Conservation (phyloP, 257 asterid genomes). For the Gentiana macrophylla region DNA sequence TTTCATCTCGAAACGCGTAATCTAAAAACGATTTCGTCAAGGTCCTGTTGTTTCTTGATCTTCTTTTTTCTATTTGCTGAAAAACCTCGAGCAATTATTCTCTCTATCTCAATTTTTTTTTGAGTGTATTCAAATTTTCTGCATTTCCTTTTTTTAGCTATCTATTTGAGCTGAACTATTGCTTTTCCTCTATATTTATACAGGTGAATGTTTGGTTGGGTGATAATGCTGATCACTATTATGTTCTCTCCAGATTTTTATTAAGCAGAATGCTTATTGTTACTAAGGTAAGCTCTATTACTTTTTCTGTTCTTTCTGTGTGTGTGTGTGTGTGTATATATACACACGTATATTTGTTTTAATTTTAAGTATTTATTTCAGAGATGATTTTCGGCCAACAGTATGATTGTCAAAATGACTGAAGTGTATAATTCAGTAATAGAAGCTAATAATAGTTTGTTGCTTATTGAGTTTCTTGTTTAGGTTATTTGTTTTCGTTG, state of each 20-base stretch:
- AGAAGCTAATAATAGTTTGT: too few relatives aligned
- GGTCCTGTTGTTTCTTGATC: constrained; percentile 29
- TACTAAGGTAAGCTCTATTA: constrained; percentile 49
- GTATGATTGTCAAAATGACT: too few relatives aligned
- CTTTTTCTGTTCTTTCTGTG: background rate
- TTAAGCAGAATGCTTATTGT: constrained; percentile 98
- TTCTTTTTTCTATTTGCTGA: background rate
- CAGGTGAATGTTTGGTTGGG: constrained; percentile 99
- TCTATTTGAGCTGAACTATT: too few relatives aligned
- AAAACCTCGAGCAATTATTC: background rate
- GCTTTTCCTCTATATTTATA: background rate
- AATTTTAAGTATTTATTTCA: too few relatives aligned
- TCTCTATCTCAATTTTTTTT: background rate
- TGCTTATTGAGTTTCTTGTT: too few relatives aligned
- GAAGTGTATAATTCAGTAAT: too few relatives aligned
- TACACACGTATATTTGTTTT: too few relatives aligned
- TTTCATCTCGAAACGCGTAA: constrained; percentile 76
- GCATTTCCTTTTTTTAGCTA: background rate
- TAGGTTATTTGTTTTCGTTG: too few relatives aligned
- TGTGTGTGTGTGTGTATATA: background rate
- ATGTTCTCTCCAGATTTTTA: constrained; percentile 90
- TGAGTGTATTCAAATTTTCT: background rate
- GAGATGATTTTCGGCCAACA: background rate
- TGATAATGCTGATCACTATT: constrained; percentile 96
- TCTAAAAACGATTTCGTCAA: constrained; percentile 97